Evolutionary conservation across 352 stramenopile species (phyloP).

Genomic region (Phytopythium ostracodes): DNA sequence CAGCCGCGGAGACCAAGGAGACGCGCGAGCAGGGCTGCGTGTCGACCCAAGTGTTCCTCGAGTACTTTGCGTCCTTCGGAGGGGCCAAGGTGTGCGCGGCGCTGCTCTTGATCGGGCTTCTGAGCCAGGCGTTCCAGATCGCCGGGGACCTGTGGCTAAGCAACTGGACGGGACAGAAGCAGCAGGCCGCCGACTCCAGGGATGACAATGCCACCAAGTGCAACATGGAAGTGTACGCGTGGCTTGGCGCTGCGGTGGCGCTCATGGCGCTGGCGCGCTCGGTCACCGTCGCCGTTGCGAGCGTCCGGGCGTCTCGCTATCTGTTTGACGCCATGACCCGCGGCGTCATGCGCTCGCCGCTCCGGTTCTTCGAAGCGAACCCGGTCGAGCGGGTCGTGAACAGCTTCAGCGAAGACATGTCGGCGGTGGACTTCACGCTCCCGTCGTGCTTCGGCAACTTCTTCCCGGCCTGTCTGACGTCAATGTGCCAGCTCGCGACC

Average conservation of each 20-base stretch:
- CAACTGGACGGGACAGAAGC: conserved; percentile 34
- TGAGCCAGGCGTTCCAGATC: conserved; percentile 33
- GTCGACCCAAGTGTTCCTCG: too few species aligned
- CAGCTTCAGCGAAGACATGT: conserved; percentile 86
- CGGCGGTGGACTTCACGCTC: conserved; percentile 81
- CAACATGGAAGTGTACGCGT: conserved; percentile 36
- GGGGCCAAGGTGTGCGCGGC: conserved; percentile 15
- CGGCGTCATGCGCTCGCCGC: conserved; percentile 79
- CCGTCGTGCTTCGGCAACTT: conserved; percentile 25
- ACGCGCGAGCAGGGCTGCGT: too few species aligned
- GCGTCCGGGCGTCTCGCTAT: conserved; percentile 34
- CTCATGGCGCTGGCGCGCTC: conserved; percentile 39
- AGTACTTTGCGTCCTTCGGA: conserved; percentile 38
- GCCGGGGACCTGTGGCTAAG: conserved; percentile 28
- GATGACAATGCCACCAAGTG: conserved; percentile 13
- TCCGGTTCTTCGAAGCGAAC: conserved; percentile 91
- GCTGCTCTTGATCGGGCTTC: conserved; percentile 11
- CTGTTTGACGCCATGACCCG: conserved; percentile 87
- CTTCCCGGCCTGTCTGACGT: conserved; percentile 61
- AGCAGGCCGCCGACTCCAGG: conserved; percentile 14
- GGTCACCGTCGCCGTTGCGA: too few species aligned
- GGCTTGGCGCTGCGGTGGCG: conserved; percentile 10
- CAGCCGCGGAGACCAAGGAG: too few species aligned
- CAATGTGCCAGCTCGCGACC: conserved; percentile 62
- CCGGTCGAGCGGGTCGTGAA: conserved; percentile 87